Evolutionary conservation across 1,284 basidiomycete genomes (phyloP).

Genomic region (Rhodotorula sp.): DNA sequence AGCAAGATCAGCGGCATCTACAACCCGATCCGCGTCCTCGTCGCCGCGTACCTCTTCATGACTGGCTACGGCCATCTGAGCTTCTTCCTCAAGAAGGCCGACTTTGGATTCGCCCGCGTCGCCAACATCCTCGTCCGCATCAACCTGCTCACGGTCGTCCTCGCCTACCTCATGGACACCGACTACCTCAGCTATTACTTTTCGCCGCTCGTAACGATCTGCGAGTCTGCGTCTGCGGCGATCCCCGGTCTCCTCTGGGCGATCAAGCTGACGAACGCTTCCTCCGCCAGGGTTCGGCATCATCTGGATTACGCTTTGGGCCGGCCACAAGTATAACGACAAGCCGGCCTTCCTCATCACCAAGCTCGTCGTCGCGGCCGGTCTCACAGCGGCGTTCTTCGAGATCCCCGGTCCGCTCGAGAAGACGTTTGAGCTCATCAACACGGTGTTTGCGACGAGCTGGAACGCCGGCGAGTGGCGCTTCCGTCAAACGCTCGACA

Average conservation of each 20-base stretch:
- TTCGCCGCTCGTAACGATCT: conserved; percentile 51
- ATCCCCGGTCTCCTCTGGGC: background rate
- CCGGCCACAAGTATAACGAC: conserved; percentile 72
- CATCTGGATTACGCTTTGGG: conserved; percentile 73
- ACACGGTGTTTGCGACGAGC: conserved; percentile 65
- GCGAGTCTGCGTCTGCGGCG: conserved; percentile 3
- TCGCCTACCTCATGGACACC: conserved; percentile 86
- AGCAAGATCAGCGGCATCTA: conserved; percentile 85
- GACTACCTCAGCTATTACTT: conserved; percentile 63
- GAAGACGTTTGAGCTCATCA: conserved; percentile 63
- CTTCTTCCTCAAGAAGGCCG: conserved; percentile 79
- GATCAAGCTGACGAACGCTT: background rate
- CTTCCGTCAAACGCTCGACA: conserved; percentile 80
- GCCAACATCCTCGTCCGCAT: conserved; percentile 74
- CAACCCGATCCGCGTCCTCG: conserved; percentile 80
- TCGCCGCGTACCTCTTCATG: conserved; percentile 78
- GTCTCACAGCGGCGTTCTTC: conserved; percentile 65
- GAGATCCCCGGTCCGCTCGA: conserved; percentile 63
- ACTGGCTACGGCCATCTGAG: conserved; percentile 51
- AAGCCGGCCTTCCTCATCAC: conserved; percentile 63
- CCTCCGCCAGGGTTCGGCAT: conserved; percentile 66
- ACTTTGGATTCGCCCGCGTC: conserved; percentile 70
- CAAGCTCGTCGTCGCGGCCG: conserved; percentile 69
- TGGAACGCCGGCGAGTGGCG: conserved; percentile 83
- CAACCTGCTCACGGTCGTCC: conserved; percentile 74